Evolutionary conservation across 2,329 filamentous ascomycete genomes (phyloP).

Genomic region (Ophiocordyceps camponoti-rufipedis): DNA sequence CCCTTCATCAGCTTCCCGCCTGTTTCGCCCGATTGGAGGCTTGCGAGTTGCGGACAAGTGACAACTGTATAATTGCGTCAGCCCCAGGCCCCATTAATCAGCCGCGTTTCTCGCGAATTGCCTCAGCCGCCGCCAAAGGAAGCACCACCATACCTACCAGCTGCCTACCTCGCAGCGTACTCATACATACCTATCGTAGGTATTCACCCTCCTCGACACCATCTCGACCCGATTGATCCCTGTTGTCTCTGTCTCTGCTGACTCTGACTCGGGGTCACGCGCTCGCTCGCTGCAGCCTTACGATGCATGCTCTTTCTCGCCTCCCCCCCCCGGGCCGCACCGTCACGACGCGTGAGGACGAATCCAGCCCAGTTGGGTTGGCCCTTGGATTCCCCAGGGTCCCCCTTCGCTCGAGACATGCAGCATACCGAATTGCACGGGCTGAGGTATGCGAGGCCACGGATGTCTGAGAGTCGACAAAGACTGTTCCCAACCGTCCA

Average conservation of each 20-base stretch:
- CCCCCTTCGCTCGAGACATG: background rate
- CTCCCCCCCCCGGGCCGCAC: background rate
- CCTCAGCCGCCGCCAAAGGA: no score
- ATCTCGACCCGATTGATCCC: background rate
- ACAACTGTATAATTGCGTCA: no score
- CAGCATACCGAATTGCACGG: background rate
- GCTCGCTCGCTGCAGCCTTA: background rate
- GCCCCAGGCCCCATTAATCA: no score
- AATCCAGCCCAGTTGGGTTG: background rate
- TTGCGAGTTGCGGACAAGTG: no score
- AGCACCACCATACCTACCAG: no score
- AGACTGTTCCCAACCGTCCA: no score
- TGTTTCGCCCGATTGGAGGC: no score
- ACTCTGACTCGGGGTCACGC: background rate
- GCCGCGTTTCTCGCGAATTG: no score
- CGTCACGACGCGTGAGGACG: background rate
- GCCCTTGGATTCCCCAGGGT: constrained; percentile 4
- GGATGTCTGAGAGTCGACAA: background rate
- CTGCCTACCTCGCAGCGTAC: no score
- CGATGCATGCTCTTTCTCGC: background rate
- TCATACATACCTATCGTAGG: no score
- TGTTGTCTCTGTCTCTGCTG: background rate
- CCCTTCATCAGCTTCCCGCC: no score
- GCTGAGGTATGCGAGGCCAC: background rate
- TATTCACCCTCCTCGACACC: background rate